phyloP scores from a whole-genome alignment of 306 rosid species.

The Acacia melanoxylon region DNA sequence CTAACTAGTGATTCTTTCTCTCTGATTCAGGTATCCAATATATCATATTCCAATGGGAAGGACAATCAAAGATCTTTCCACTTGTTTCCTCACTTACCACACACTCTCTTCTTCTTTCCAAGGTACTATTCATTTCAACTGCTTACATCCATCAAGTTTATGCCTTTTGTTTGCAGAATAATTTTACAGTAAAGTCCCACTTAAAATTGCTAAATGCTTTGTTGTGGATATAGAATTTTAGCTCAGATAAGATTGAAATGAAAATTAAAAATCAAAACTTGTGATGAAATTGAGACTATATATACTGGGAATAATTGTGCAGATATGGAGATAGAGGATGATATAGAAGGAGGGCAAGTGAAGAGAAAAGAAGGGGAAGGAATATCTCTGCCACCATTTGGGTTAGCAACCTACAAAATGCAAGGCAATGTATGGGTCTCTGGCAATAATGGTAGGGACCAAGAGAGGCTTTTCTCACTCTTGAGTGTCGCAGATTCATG shows the following conservation, averaged over 20 bases:
- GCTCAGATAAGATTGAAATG: not conserved
- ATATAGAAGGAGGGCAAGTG: conserved; percentile 41
- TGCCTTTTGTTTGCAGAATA: not conserved
- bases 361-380: conserved; percentile 71
- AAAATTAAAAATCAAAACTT: not conserved
- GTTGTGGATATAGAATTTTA: not conserved
- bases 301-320: not conserved
- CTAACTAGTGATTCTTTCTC: not conserved
- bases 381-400: conserved; percentile 70
- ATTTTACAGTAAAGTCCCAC: not conserved
- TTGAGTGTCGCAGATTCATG: conserved; percentile 91
- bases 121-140: conserved; percentile 45
- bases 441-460: conserved; percentile 81
- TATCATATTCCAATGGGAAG: conserved; percentile 99
- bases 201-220: not conserved
- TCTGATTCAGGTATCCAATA: conserved; percentile 83
- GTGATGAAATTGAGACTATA: not conserved
- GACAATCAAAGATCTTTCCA: conserved; percentile 83
- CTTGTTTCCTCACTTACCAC: conserved; percentile 94
- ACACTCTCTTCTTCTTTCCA: conserved; percentile 96
- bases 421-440: conserved; percentile 84
- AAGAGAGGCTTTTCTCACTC: conserved; percentile 62
- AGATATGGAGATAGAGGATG: conserved; percentile 75
- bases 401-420: conserved; percentile 93
- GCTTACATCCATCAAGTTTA: not conserved